Conservation (phyloP, 805 yeast genomes). For the Ogataea pignaliae region DNA sequence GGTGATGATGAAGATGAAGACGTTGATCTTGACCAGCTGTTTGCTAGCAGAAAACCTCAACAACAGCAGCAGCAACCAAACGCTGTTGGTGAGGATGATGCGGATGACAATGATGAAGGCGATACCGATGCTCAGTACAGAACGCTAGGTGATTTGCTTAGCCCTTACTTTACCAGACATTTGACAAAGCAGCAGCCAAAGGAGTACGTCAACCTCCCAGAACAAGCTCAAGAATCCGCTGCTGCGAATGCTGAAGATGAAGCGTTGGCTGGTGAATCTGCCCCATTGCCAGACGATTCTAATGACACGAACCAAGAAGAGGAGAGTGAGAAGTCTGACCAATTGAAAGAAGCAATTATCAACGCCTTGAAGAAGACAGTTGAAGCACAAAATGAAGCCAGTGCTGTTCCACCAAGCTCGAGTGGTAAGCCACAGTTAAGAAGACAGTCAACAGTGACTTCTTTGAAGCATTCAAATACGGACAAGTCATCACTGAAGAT, state of each 20-base stretch:
- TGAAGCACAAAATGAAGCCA: neutral
- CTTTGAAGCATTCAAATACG: conserved; percentile 15
- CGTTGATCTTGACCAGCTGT: no score
- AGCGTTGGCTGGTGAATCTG: neutral
- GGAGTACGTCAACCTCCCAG: neutral
- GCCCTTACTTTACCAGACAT: conserved; percentile 15
- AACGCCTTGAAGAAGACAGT: conserved; percentile 4
- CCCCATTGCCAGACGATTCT: neutral
- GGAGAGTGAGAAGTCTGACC: neutral
- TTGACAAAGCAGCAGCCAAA: conserved; percentile 5
- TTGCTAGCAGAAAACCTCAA: no score
- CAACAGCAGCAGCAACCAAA: neutral
- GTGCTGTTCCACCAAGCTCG: neutral
- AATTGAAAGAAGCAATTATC: neutral
- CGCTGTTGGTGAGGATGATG: neutral
- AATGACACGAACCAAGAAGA: neutral
- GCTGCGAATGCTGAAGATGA: no score
- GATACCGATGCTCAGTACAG: conserved; percentile 8
- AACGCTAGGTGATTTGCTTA: conserved; percentile 10
- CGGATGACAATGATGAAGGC: conserved; percentile 1
- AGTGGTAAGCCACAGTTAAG: conserved; percentile 1
- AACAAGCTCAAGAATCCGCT: no score
- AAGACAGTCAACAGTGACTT: conserved; percentile 13
- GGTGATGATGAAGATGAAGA: neutral
- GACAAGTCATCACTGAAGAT: conserved; percentile 17